Base-by-base conservation (phyloP, 208 protist genomes). In the Leishmania guyanensis region DNA sequence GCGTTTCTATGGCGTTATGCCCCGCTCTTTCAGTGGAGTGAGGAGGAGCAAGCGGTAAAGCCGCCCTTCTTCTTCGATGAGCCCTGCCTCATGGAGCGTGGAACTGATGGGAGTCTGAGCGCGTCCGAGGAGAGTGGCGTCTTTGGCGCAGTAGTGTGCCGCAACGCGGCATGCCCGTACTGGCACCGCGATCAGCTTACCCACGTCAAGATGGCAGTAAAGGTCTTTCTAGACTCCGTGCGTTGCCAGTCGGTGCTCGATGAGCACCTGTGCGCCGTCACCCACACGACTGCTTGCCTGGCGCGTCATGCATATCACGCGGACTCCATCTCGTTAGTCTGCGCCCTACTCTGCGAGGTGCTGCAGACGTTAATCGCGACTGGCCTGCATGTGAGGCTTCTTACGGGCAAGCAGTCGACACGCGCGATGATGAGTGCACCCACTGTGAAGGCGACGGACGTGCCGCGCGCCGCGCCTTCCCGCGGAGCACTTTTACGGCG, bases 111-210 rank as follows among this genome's bases (percentile, higher is more conserved):
- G 29, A 53, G 48, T 39, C 70, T 22, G 43, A 36, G 43, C 1
- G 16, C 14, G 12, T 17, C 68, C 14, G 65, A 51, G 46, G 53
- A 60, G 48, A n/a, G 46, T 26, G 64, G 22, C 53, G 29, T 1
- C 17, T 29, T 8, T 17, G 53, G 2, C 50, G 77, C 62, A 54
- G 72, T 29, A 33, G 56, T 43, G 43, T 95, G 92, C 77, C 73
- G 66, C 29, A 93, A 87, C 74, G 66, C 82, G 0, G 83, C 75
- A 14, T 96, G 92, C 62, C 81, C 84, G 26, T 96, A 93, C 76
- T 93, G 87, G 90, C 92, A 96, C 82, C n/a, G 73, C 20, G 84
- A 96, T 69, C 90, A 93, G 75, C 71, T 92, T 9, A 51, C 80
- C 8, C 92, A 94, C 81, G 68, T 93, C 43, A 88, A 88, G 66